Evolutionary conservation across 1,284 basidiomycete species (phyloP), one percentile per base, ranked within the genome.

Genomic region (Athelia sp.): DNA sequence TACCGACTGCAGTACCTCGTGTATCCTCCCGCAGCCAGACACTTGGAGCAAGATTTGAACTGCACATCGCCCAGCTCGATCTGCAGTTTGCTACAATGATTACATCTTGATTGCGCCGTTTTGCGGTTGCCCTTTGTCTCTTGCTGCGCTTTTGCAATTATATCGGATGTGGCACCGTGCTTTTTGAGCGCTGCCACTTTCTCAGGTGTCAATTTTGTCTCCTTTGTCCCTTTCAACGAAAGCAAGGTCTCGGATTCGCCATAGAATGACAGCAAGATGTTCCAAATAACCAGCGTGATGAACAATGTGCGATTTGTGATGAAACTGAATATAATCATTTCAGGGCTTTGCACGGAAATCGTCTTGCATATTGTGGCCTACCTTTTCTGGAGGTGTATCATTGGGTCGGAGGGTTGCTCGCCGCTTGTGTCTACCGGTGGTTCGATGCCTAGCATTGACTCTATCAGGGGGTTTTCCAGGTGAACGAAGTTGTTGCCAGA

Each of bases 1-100:
- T 47, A 54, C 54, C 50, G 21, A 18, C 21, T 15, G 38, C 52
- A 57, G 23, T 54, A 56, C 4, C 32, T 48, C 3, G 56, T 49
- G 1, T 47, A n/a, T 1, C 53, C 52, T 10, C 50, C 42, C 22
- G 56, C 52, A n/a, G 40, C 46, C 19, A 51, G 52, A 45, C 55
- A 58, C 1, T 45, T 48, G 44, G 45, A 44, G 34, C 56, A 58
- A 3, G 50, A 36, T 3, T 35, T 43, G 31, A 58, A 34, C 32
- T 11, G 11, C 32, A 11, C 32, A n/a, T n/a, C n/a, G n/a, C 11
- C 11, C 32, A n/a, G 11, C 32, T 34, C 11, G 32, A 34, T 11
- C 32, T 34, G 11, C 11, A 34, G n/a, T 34, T 34, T 34, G 32
- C 32, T n/a, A n/a, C 32, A 34, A n/a, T 11, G n/a, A 11, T 11